A percentile compares a stretch with the other conserved stretches of the same genome.
phyloP scores from a whole-genome alignment of 352 stramenopile genomes.

The Hyaloperonospora brassicae region DNA sequence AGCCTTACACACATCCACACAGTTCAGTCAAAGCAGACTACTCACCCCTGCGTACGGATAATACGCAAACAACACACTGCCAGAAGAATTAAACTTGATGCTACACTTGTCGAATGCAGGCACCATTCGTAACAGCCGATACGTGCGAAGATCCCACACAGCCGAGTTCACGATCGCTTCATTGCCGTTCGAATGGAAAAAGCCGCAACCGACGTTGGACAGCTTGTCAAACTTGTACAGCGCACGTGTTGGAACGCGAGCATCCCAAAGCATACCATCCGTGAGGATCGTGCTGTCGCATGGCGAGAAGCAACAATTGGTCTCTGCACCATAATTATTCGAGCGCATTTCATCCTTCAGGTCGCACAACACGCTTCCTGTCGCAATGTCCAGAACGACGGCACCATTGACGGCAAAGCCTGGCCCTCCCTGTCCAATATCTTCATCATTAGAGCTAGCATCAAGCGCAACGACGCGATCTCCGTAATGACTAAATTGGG shows the following conservation, averaged over 20 bases:
- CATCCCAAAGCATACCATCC: conserved; percentile 78
- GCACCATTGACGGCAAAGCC: conserved; percentile 35
- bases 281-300: conserved; percentile 70
- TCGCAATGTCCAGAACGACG: conserved; percentile 63
- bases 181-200: conserved; percentile 83
- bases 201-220: conserved; percentile 73
- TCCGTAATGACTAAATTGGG: conserved; percentile 73
- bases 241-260: conserved; percentile 52
- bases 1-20: conserved; percentile 1
- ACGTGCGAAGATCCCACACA: conserved; percentile 86
- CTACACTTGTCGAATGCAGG: conserved; percentile 80
- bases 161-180: conserved; percentile 86
- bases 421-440: conserved; percentile 25
- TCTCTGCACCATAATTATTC: conserved; percentile 69
- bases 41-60: conserved; percentile 60
- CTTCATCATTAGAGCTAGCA: conserved; percentile 29
- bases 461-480: conserved; percentile 67
- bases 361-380: conserved; percentile 47
- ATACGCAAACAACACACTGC: conserved; percentile 77
- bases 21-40: conserved; percentile 4
- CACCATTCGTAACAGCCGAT: conserved; percentile 74
- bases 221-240: conserved; percentile 88
- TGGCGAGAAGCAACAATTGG: conserved; percentile 70
- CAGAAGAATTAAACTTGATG: conserved; percentile 63
- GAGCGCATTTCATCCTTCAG: conserved; percentile 55